Evolutionary conservation across 2,329 filamentous ascomycete genomes (phyloP).

Genomic region (Penicillium sp.): DNA sequence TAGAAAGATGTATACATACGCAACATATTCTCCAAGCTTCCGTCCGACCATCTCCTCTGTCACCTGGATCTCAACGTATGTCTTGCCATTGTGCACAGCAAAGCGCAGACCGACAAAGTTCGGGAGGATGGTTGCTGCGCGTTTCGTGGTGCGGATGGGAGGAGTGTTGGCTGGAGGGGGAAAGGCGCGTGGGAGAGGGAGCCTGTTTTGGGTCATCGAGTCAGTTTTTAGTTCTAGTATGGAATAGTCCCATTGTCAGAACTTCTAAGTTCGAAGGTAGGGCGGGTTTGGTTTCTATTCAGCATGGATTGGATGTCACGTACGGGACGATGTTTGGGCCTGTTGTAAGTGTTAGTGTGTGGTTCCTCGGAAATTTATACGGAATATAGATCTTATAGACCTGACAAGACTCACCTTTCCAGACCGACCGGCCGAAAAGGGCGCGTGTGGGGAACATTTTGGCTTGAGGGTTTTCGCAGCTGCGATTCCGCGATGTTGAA

Average conservation of each 20-base stretch:
- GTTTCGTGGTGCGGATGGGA: conserved; percentile 82
- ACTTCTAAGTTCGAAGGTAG: not conserved
- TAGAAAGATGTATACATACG: conserved; percentile 58
- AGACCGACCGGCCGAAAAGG: conserved; percentile 74
- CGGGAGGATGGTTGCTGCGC: conserved; percentile 83
- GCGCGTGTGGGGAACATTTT: conserved; percentile 69
- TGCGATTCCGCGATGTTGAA: conserved; percentile 21
- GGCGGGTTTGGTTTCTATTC: not conserved
- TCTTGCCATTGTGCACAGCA: conserved; percentile 88
- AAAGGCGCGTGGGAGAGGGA: conserved; percentile 43
- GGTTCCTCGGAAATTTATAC: not conserved
- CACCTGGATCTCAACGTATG: conserved; percentile 76
- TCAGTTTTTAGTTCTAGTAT: conserved; percentile 1
- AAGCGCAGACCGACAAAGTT: conserved; percentile 90
- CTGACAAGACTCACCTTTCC: conserved; percentile 67
- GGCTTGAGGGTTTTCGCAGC: conserved; percentile 16
- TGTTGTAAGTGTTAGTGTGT: conserved; percentile 33
- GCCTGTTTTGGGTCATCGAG: conserved; percentile 26
- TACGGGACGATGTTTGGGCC: conserved; percentile 72
- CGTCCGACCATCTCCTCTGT: conserved; percentile 97
- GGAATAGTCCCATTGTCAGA: not conserved
- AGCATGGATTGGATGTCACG: conserved; percentile 34
- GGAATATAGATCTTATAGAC: too few relatives aligned
- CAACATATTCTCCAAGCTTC: conserved; percentile 88
- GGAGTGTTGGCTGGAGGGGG: conserved; percentile 62